Evolutionary conservation across 1,284 basidiomycete genomes (phyloP), one percentile per base, ranked within the genome.

Genomic region (Heterobasidion parviporum): DNA sequence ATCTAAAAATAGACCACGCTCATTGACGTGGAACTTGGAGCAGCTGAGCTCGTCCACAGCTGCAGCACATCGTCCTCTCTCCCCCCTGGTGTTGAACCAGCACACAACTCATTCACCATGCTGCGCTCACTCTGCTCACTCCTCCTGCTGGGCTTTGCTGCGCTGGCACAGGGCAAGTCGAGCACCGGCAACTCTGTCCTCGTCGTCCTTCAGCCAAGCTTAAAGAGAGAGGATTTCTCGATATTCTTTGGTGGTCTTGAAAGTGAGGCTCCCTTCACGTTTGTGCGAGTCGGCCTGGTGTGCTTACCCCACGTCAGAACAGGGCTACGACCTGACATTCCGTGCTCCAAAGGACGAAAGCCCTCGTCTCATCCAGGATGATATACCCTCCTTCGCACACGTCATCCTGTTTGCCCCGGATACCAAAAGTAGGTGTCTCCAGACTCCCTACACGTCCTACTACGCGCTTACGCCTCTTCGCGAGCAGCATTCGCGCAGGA

Each of bases 321-420:
- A 82, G 60, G 91, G 91, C 9, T 93, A 87, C 69, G 76, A 91
- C 54, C 74, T 97, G 52, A 92, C 89, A 0, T 94, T 94, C 76
- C 84, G 92, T 54, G 75, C 79, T 12, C 88, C 93, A 10, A 89
- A 86, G 67, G 86, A 85, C 52, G 78, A 81, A 49, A 71, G 73
- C 49, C 87, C 89, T 9, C 69, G 78, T 18, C 71, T 95, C 52
- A 75, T 85, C 38, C 76, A 86, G 64, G 84, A 85, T 68, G 92
- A 85, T 61, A 77, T 85, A 47, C 81, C 87, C 50, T 74, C 80
- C 56, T 95, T 90, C 70, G 80, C 87, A 53, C 92, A 96, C 68
- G 79, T 96, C 69, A 81, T 96, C 60, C 68, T 96, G 59, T 87
- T 95, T 61, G 80, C 92, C 1, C 87, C 92, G 8, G 83, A 88